Percentiles rank a stretch among this genome's conserved stretches.
These are phyloP conservation scores for Epichloe festucae DNA, from an alignment of 2,329 filamentous ascomycete species.

Conservation along the genomic window DNA sequence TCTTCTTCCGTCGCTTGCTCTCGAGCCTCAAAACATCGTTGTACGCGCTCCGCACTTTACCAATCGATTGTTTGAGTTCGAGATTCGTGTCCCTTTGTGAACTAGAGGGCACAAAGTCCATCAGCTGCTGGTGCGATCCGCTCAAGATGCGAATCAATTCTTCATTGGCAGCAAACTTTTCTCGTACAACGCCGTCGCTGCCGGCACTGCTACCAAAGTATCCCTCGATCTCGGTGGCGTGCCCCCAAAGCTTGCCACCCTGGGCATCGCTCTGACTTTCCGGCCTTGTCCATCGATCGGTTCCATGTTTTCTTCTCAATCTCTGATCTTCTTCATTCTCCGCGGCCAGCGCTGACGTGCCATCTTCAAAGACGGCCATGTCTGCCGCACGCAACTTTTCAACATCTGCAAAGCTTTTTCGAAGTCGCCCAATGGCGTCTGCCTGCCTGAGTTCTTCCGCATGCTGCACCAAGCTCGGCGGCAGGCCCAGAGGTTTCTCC, in stretches of 20 bases:
- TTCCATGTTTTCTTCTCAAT: constrained; percentile 67
- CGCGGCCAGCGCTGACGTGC: constrained; percentile 59
- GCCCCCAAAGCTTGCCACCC: constrained; percentile 56
- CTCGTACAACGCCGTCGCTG: constrained; percentile 50
- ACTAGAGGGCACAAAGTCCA: constrained; percentile 82
- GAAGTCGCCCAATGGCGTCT: constrained; percentile 66
- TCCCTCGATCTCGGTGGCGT: constrained; percentile 67
- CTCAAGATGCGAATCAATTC: constrained; percentile 62
- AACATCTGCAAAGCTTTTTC: constrained; percentile 74
- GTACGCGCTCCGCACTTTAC: constrained; percentile 61
- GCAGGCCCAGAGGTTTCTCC: constrained; percentile 85
- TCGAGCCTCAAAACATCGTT: constrained; percentile 81
- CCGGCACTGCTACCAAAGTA: constrained; percentile 59
- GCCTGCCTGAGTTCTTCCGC: constrained; percentile 90
- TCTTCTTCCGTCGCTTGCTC: constrained; percentile 63
- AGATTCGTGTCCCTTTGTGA: constrained; percentile 67
- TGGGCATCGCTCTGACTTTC: constrained; percentile 56
- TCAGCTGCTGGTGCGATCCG: constrained; percentile 66
- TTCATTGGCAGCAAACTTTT: constrained; percentile 67
- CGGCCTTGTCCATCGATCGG: constrained; percentile 67
- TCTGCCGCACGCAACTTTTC: constrained; percentile 79
- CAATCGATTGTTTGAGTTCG: constrained; percentile 66
- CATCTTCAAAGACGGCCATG: constrained; percentile 67
- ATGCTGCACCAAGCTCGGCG: constrained; percentile 72
- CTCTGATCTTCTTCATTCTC: constrained; percentile 77